Percentiles rank a stretch among this genome's conserved stretches.
These are phyloP conservation scores for Termitomyces sp. DNA, from an alignment of 768 basidiomycete species.

Conservation along the genomic window DNA sequence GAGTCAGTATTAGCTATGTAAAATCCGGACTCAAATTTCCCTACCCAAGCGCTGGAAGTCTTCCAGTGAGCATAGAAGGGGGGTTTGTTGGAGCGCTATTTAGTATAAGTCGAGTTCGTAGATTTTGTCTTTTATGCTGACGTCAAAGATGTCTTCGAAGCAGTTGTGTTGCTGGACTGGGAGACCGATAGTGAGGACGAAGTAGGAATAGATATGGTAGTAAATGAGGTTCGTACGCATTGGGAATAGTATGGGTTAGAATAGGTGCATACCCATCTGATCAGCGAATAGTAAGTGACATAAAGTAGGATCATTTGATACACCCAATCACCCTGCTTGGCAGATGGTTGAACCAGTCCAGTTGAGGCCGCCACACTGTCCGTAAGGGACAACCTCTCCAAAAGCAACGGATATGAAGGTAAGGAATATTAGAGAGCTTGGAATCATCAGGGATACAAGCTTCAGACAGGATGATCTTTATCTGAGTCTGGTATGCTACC, in stretches of 20 bases:
- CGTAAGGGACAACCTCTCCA: slow-evolving; percentile 17
- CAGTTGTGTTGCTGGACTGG: not conserved
- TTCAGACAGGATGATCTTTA: not conserved
- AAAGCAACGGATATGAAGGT: slow-evolving; percentile 4
- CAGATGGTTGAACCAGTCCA: slow-evolving; percentile 30
- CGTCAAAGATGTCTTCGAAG: not conserved
- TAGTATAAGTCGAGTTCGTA: slow-evolving; percentile 18
- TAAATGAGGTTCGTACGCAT: slow-evolving; percentile 20
- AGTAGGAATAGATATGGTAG: not conserved
- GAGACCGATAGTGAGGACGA: not conserved
- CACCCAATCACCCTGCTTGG: slow-evolving; percentile 17
- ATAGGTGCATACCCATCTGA: slow-evolving; percentile 27
- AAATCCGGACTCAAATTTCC: not conserved
- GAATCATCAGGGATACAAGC: slow-evolving; percentile 1
- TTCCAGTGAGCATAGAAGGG: slow-evolving; percentile 34
- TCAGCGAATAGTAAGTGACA: not conserved
- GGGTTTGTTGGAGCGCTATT: slow-evolving; percentile 32
- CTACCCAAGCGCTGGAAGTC: slow-evolving; percentile 42
- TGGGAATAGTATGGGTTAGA: slow-evolving; percentile 32
- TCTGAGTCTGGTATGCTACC: not conserved
- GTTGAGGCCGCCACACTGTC: slow-evolving; percentile 27
- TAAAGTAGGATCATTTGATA: not conserved
- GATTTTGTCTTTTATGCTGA: slow-evolving; percentile 10
- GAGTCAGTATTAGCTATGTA: not conserved
- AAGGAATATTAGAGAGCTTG: slow-evolving; percentile 4